Base-by-base conservation (phyloP, 202 grass and related monocot species). In the Carex arenaria region DNA sequence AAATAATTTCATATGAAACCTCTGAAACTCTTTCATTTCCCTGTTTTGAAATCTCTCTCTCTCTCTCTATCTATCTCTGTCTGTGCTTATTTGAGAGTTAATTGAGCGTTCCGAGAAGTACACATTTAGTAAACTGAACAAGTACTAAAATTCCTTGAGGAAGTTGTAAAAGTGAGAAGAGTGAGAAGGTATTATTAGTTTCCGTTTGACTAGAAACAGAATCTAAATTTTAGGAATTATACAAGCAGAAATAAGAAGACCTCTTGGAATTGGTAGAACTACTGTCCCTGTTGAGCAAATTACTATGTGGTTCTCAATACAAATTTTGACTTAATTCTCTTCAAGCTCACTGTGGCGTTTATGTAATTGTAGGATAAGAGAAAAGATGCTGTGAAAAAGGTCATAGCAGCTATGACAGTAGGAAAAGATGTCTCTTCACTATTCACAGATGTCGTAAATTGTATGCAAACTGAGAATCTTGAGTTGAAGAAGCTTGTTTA, bases 361-460 rank as follows among this genome's bases (percentile, higher is more conserved):
- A 2, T 64, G n/a, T 65, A 8, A 79, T 81, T 96, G 20, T 85
- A 99, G 97, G 93, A 99, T 82, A 99, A 99, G 70, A 96, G 88
- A 86, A 99, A 96, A 79, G 97, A 99, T 94, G 97, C 93, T 55
- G 97, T 99, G 47, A 99, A 99, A 84, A 99, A 96, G 91, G 97
- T 96, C 28, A 99, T 99, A 61, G 97, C 93, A 82, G 97, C 91
- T 18, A 99, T 99, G 97, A 96, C 97, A 15, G 97, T 99, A 79
- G 97, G 93, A 83, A 99, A 99, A 92, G 91, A 99, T 87, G 97
- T 99, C 59, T 99, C 93, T 40, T 99, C 97, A 62, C 85, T 99
- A 68, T 99, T 99, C 85, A 99, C 97, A 7, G 97, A 99, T 72
- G 93, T 99, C 2, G 93, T 99, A 56, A 99, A 99, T 87, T 99